Percentiles rank a stretch among this genome's conserved stretches.
These are phyloP conservation scores for Sordariomycetes sp. DNA, from an alignment of 2,329 filamentous ascomycete species.

Conservation along the genomic window DNA sequence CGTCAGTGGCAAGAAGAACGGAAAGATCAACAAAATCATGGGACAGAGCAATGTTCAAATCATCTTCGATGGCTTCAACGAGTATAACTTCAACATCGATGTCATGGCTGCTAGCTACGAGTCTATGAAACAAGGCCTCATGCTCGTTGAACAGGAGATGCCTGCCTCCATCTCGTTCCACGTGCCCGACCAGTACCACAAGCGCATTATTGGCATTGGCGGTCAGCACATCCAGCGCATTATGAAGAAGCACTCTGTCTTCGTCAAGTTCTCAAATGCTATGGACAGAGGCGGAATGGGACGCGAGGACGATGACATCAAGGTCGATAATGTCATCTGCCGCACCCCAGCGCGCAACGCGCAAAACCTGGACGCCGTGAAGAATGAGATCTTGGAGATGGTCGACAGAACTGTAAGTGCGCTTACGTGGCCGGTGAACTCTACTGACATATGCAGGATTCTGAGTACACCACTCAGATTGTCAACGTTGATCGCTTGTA, in stretches of 20 bases:
- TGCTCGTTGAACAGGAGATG: constrained; percentile 97
- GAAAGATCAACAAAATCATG: constrained; percentile 99
- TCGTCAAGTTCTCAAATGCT: constrained; percentile 98
- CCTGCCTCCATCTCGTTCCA: constrained; percentile 98
- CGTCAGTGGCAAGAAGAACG: constrained; percentile 98
- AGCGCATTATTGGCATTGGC: constrained; percentile 97
- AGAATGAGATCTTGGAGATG: constrained; percentile 99
- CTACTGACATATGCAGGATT: constrained; percentile 50
- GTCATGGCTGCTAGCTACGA: constrained; percentile 89
- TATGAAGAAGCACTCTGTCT: constrained; percentile 99
- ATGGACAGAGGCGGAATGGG: constrained; percentile 93
- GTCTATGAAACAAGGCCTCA: constrained; percentile 84
- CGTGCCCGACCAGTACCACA: constrained; percentile 97
- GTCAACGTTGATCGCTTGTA: constrained; percentile 92
- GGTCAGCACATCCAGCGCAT: constrained; percentile 98
- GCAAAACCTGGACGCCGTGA: constrained; percentile 91
- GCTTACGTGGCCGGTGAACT: neutral
- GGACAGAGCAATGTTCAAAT: constrained; percentile 98
- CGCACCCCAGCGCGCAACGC: constrained; percentile 94
- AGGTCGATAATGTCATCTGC: constrained; percentile 98
- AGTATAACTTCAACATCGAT: constrained; percentile 99
- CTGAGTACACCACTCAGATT: constrained; percentile 90
- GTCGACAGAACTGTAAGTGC: constrained; percentile 77
- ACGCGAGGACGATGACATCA: constrained; percentile 95
- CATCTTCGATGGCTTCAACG: constrained; percentile 97